Base-by-base conservation (phyloP, 768 basidiomycete species). In the Phlebiopsis flavidoalba region DNA sequence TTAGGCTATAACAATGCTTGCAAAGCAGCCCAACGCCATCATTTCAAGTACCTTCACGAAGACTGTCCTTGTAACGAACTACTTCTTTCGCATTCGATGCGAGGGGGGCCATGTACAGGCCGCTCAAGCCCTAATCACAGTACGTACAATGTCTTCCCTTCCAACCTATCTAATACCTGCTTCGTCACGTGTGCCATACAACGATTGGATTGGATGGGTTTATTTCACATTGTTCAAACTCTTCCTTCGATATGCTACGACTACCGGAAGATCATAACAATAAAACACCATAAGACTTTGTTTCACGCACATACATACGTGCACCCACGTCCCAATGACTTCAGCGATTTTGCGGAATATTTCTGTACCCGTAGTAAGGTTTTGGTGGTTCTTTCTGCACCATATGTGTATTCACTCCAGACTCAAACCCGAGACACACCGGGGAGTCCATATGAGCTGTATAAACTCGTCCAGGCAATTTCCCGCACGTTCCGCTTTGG, bases 351-450 rank as follows among this genome's bases (percentile, higher is more conserved):
- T 33, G 75, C 93, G 0, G 93, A 97, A 65, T 98, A 98, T 71
- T 95, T 97, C n/a, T 67, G 90, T 98, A n/a, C n/a, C n/a, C n/a
- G n/a, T 26, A 89, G 92, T 65, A 96, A 96, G 84, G 96, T 91
- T n/a, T n/a, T 61, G 57, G 80, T 69, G 46, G 19, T 56, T 26
- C 50, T 62, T 56, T 26, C 50, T 62, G 56, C 15, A 40, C 48
- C 62, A 11, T 35, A 2, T 31, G 6, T 3, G 26, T 31, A 6
- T 31, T 6, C 12, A 43, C n/a, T n/a, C 22, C 54, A 8, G 33
- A n/a, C n/a, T 14, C 19, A 53, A 24, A n/a, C n/a, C n/a, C 19
- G n/a, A 45, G 24, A 17, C 31, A 95, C 92, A 82, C 81, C 58
- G n/a, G 19, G 43, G 12, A n/a, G n/a, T n/a, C 47, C 21, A 49